A percentile compares a stretch with the other conserved stretches of the same genome.
Conservation (phyloP, 2,329 filamentous ascomycete genomes). For the Falciphora oryzae region DNA sequence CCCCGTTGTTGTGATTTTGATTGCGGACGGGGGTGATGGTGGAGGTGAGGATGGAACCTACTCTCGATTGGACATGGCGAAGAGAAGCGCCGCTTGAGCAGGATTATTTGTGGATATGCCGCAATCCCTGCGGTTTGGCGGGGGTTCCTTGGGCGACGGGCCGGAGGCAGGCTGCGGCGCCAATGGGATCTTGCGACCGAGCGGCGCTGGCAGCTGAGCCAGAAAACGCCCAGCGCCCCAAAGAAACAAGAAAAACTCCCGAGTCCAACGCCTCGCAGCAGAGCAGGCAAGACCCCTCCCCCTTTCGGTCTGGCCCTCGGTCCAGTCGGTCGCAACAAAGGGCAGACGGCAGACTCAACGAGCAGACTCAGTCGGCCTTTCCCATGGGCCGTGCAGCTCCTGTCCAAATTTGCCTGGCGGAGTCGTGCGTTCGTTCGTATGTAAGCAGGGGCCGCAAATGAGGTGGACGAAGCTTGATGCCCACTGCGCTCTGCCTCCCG, state of each 20-base stretch:
- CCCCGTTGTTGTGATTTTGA: conserved; percentile 1
- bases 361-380: background rate
- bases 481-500: background rate
- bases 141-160: conserved; percentile 23
- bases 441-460: background rate
- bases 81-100: background rate
- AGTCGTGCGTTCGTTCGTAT: background rate
- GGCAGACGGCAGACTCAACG: background rate
- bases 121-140: conserved; percentile 15
- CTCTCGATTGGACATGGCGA: conserved; percentile 4
- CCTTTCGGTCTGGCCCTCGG: background rate
- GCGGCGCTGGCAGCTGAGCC: background rate
- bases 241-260: background rate
- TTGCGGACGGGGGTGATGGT: conserved; percentile 3
- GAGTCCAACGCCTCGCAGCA: background rate
- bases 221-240: too few relatives aligned
- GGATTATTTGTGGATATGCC: conserved; percentile 10
- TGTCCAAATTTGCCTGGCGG: background rate
- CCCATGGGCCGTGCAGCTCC: background rate
- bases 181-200: conserved; percentile 1
- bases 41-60: conserved; percentile 4
- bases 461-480: conserved; percentile 2
- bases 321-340: background rate
- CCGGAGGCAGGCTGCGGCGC: conserved; percentile 5
- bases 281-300: background rate